Percentiles rank a stretch among this genome's conserved stretches.
Conservation (phyloP, 2,329 filamentous ascomycete species). For the Aaosphaeria pasadenensis region DNA sequence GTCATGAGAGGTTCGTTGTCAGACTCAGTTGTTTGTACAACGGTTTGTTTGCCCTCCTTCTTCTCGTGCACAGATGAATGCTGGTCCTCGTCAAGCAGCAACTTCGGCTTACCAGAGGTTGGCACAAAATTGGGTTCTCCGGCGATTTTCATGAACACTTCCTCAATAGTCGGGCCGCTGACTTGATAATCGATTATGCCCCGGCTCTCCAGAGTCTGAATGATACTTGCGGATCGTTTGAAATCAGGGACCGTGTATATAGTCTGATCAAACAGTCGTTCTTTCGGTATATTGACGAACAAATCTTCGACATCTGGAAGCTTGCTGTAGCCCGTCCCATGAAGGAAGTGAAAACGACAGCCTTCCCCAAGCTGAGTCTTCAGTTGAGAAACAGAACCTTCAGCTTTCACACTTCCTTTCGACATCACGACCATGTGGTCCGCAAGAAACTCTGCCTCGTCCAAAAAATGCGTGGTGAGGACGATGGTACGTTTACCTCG, state of each 20-base stretch:
- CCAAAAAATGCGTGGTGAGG: constrained; percentile 84
- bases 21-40: background rate
- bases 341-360: constrained; percentile 61
- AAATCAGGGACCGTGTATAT: constrained; percentile 71
- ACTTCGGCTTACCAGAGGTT: background rate
- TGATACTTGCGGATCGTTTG: constrained; percentile 64
- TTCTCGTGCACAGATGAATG: constrained; percentile 11
- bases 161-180: constrained; percentile 81
- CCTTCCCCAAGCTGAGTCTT: constrained; percentile 77
- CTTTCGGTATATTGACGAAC: constrained; percentile 7
- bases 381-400: constrained; percentile 77
- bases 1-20: constrained; percentile 49
- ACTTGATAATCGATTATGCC: constrained; percentile 74
- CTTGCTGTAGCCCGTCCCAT: constrained; percentile 14
- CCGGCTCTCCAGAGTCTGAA: constrained; percentile 62
- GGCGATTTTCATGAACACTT: constrained; percentile 79
- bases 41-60: constrained; percentile 1
- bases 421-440: constrained; percentile 84
- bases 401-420: constrained; percentile 72
- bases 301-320: constrained; percentile 12
- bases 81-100: background rate
- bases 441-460: constrained; percentile 81
- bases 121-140: constrained; percentile 52
- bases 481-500: constrained; percentile 78
- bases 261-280: constrained; percentile 57